These are phyloP conservation scores for Laetiporus sulphureus DNA, from an alignment of 1,284 basidiomycete species.

Conservation along the genomic window DNA sequence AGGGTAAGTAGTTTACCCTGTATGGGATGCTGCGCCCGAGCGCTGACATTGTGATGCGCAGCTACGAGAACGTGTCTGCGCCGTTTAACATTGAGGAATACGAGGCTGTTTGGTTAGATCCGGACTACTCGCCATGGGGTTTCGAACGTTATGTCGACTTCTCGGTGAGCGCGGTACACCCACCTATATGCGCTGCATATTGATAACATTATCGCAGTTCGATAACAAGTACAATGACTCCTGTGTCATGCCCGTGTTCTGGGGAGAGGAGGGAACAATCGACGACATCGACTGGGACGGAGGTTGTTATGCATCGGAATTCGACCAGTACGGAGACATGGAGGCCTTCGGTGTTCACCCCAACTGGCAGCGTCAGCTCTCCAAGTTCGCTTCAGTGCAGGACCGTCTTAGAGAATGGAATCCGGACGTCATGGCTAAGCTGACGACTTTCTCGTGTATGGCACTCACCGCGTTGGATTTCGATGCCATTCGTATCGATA, in stretches of 20 bases:
- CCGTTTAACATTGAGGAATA: conserved; percentile 78
- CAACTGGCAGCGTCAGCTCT: conserved; percentile 89
- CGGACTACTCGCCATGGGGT: conserved; percentile 76
- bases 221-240: conserved; percentile 63
- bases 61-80: conserved; percentile 72
- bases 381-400: conserved; percentile 92
- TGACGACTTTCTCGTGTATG: conserved; percentile 78
- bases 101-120: conserved; percentile 69
- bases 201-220: conserved; percentile 33
- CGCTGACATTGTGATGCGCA: conserved; percentile 24
- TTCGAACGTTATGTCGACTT: conserved; percentile 83
- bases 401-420: conserved; percentile 91
- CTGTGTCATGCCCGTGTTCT: conserved; percentile 74
- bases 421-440: conserved; percentile 65
- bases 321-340: conserved; percentile 92
- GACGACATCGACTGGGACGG: conserved; percentile 44
- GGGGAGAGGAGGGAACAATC: conserved; percentile 65
- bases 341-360: conserved; percentile 93
- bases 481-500: conserved; percentile 91
- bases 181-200: conserved; percentile 2
- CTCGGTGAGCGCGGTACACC: conserved; percentile 33
- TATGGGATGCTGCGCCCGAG: not conserved
- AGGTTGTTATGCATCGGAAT: conserved; percentile 78
- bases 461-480: conserved; percentile 81
- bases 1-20: conserved; percentile 42